Base-by-base conservation (phyloP, 1,139 yeast species). In the Candida tetrigidarum region DNA sequence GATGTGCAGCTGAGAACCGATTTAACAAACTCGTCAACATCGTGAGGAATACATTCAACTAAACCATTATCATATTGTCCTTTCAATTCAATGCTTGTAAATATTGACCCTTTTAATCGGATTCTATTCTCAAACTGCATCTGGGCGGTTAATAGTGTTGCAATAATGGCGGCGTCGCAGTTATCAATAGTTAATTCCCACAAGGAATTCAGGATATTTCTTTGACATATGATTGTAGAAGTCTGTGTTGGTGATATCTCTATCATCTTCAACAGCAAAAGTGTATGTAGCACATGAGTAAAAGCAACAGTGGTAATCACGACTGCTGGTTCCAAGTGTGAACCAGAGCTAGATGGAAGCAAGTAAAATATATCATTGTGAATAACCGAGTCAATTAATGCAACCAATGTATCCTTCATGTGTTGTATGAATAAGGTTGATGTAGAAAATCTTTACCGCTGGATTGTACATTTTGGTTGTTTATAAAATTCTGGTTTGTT, bases 61-160 rank as follows among this genome's bases (percentile, higher is more conserved):
- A 41, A 11, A 3, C 46, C 49, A 23, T 25, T 11, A 5, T 14
- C 18, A 18, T 27, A 46, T 3, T 6, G 9, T 2, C 46, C 46
- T 27, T 30, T 30, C 18, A 43, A 29, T 22, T 38, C 25, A 16
- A 29, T 23, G 19, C 26, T 29, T 14, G 26, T 34, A 14, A 34
- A 6, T 14, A 40, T 9, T 9, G 39, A 34, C 9, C 43, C 39
- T 18, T 18, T 32, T 11, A 32, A 5, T 11, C 36, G 8, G 16
- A 32, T 32, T 9, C 12, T 29, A 9, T 32, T 32, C 12, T 32
- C 36, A 19, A 19, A 3, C 19, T 18, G 6, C 36, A 32, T 18
- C 11, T 19, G 36, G 8, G 14, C n/a, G 15, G 36, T 5, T n/a
- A 32, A 10, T 11, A 19, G 5, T 18, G 25, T 5, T 19, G 23